Percentiles rank a stretch among this genome's conserved stretches.
Conservation (phyloP, 306 rosid genomes). For the Sindora glabra region DNA sequence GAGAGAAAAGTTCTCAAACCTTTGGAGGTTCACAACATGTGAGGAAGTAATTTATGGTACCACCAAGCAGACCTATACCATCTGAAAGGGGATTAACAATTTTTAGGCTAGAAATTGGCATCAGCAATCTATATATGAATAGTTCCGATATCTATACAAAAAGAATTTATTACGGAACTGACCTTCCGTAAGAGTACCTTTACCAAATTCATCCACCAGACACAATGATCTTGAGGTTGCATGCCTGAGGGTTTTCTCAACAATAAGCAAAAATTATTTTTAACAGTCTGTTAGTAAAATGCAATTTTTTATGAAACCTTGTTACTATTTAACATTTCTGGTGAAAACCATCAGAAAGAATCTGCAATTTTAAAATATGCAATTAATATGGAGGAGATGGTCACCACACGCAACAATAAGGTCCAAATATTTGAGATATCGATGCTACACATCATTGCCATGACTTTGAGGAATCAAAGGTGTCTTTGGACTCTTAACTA, state of each 20-base stretch:
- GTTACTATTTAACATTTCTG: neutral
- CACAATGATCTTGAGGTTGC: slow-evolving; percentile 79
- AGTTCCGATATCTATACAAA: neutral
- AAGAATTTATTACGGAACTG: slow-evolving; percentile 23
- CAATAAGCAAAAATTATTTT: neutral
- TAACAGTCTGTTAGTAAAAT: neutral
- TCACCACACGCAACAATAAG: neutral
- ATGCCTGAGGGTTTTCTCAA: slow-evolving; percentile 47
- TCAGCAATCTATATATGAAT: slow-evolving; percentile 9
- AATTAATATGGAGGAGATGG: neutral
- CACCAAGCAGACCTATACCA: slow-evolving; percentile 91
- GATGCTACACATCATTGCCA: neutral
- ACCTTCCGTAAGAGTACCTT: slow-evolving; percentile 98
- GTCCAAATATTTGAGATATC: slow-evolving; percentile 13
- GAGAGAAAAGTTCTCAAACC: slow-evolving; percentile 41
- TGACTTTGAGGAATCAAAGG: neutral
- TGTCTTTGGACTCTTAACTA: too few species aligned
- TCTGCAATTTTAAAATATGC: neutral
- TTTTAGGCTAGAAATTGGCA: slow-evolving; percentile 3
- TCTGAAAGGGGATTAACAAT: slow-evolving; percentile 47
- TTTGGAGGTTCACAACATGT: slow-evolving; percentile 65
- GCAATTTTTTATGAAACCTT: neutral
- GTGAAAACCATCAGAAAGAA: neutral
- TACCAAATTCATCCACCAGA: slow-evolving; percentile 90
- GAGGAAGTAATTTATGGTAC: slow-evolving; percentile 69